Evolutionary conservation across 148 eudicot species (phyloP), one percentile per base, ranked within the genome.

Genomic region (Cornus kousa): DNA sequence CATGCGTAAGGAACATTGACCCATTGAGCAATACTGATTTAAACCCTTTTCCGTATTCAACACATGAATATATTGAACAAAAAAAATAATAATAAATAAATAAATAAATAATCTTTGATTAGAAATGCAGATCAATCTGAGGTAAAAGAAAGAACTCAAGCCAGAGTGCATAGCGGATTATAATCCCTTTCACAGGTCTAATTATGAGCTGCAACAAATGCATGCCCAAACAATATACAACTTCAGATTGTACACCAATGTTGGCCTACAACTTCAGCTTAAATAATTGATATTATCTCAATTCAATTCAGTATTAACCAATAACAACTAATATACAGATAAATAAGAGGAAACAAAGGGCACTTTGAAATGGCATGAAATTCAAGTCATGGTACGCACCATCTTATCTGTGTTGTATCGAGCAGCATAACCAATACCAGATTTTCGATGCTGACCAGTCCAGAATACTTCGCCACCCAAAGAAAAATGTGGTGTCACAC

Each of bases 401-500:
- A 74, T 83, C 82, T 94, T 92, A 77, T 94, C 93, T 35, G 90
- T 87, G 89, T 68, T 88, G 82, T 92, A 94, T 68, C 98, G 94
- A 23, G 94, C 97, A 82, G 94, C 94, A 86, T 88, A 94, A 64
- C 97, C 96, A 71, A 89, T 74, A 65, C 93, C 94, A 74, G 98
- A 94, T 78, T 94, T 92, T 35, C 97, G 82, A 77, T 89, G 92
- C 80, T 94, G 93, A 81, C 97, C 98, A 76, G 93, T 83, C 92
- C 94, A 94, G 81, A 90, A 92, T 39, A 94, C 88, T 88, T 94
- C 98, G 82, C 93, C 98, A 48, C 98, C 98, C 78, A 94, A 60
- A 22, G 97, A 83, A 60, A 94, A 82, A 81, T 88, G 77, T n/a
- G 94, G 93, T 9, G 92, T 90, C 82, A 94, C 87, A 86, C 94